Evolutionary conservation across 75 land plant species (phyloP).

Genomic region (Cryptomeria japonica): DNA sequence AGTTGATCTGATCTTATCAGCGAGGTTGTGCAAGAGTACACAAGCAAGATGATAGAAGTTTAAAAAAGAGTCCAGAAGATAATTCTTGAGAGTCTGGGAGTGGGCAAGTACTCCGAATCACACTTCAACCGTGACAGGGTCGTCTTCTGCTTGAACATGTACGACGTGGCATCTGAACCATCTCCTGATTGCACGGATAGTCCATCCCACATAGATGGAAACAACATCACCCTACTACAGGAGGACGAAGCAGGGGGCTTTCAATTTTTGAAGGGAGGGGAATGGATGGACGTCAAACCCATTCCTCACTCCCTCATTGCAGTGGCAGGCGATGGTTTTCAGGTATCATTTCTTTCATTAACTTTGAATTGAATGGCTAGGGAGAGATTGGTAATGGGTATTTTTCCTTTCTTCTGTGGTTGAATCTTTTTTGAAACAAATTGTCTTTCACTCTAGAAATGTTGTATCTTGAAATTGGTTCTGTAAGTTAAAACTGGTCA

Average conservation of each 20-base stretch:
- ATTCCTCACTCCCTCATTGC: constrained; percentile 14
- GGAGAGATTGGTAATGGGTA: background rate
- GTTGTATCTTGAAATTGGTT: no score
- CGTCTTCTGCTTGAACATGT: constrained; percentile 18
- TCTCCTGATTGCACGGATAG: background rate
- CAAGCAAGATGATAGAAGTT: background rate
- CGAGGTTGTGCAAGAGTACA: background rate
- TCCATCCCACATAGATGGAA: constrained; percentile 15
- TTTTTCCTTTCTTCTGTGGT: no score
- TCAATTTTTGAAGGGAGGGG: constrained; percentile 26
- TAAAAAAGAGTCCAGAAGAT: constrained; percentile 12
- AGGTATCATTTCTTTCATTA: background rate
- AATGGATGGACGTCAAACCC: constrained; percentile 24
- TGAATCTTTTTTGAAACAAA: no score
- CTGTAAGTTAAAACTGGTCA: no score
- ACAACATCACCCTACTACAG: constrained; percentile 22
- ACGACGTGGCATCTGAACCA: constrained; percentile 10
- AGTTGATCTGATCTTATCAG: background rate
- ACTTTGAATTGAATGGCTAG: background rate
- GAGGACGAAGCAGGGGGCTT: constrained; percentile 37
- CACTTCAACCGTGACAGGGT: constrained; percentile 9
- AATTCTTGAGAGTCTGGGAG: constrained; percentile 24
- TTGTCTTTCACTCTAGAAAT: no score
- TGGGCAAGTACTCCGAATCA: constrained; percentile 11
- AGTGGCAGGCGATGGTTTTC: constrained; percentile 21